Conservation (phyloP, 2,329 filamentous ascomycete genomes). For the Epicoccum nigrum region DNA sequence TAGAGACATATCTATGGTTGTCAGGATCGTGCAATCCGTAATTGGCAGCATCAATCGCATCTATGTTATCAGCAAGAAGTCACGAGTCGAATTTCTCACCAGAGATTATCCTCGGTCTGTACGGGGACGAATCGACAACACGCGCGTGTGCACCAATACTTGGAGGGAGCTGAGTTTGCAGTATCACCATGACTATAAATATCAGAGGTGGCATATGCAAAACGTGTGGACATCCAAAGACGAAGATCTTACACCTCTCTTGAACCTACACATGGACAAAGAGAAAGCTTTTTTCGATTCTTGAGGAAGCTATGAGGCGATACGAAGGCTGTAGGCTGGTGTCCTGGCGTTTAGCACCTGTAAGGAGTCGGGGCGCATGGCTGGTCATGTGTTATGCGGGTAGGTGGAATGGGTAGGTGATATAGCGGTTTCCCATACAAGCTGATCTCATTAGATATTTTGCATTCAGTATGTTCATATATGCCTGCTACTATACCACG, state of each 20-base stretch:
- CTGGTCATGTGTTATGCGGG: too few relatives aligned
- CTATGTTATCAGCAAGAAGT: not conserved
- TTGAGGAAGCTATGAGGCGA: not conserved
- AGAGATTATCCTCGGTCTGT: not conserved
- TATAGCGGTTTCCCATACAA: too few relatives aligned
- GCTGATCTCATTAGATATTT: too few relatives aligned
- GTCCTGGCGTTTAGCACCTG: too few relatives aligned
- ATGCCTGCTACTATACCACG: too few relatives aligned
- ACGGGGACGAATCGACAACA: too few relatives aligned
- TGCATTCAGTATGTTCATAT: too few relatives aligned
- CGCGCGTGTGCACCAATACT: too few relatives aligned
- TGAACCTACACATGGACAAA: constrained; percentile 6
- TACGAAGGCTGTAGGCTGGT: not conserved
- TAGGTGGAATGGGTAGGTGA: too few relatives aligned
- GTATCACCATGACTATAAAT: constrained; percentile 2
- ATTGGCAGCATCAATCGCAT: constrained; percentile 26
- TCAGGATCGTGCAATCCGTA: constrained; percentile 22
- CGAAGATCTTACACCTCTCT: not conserved
- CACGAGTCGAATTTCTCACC: not conserved
- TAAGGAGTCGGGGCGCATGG: too few relatives aligned
- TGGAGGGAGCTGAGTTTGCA: constrained; percentile 6
- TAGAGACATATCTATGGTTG: constrained; percentile 31
- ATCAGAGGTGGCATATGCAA: constrained; percentile 7
- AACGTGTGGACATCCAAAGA: not conserved
- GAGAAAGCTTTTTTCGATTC: constrained; percentile 10